Evolutionary conservation across 441 rosid species (phyloP).

Genomic region (Mallotus japonicus): DNA sequence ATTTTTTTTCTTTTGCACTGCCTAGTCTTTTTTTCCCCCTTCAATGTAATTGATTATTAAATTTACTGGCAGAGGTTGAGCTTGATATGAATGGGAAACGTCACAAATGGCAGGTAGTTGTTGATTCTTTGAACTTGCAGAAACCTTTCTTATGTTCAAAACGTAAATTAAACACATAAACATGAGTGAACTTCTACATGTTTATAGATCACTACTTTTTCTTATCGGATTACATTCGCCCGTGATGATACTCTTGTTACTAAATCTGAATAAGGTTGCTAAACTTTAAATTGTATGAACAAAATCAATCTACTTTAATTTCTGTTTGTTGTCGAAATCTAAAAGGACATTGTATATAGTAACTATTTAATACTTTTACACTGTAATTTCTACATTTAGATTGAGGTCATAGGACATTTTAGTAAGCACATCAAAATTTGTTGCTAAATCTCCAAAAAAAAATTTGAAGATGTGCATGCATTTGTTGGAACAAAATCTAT

Average conservation of each 20-base stretch:
- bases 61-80: slow-evolving; percentile 32
- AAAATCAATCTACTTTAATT: neutral
- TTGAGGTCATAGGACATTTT: neutral
- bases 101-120: slow-evolving; percentile 31
- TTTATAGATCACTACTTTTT: neutral
- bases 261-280: neutral
- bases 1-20: neutral
- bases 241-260: neutral
- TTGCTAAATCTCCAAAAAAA: neutral
- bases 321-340: neutral
- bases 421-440: neutral
- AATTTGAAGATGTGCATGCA: too few species aligned
- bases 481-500: too few species aligned
- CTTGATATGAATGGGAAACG: slow-evolving; percentile 34
- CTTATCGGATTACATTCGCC: too few species aligned
- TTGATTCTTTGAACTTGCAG: slow-evolving; percentile 3
- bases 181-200: neutral
- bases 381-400: neutral
- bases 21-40: neutral
- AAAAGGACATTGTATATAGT: neutral
- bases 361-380: too few species aligned
- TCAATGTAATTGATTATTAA: neutral
- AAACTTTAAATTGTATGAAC: too few species aligned
- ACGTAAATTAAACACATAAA: neutral
- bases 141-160: neutral